A percentile compares a stretch with the other conserved stretches of the same genome.
Evolutionary conservation across 306 rosid species (phyloP).

Genomic region (Ormosia semicastrata): DNA sequence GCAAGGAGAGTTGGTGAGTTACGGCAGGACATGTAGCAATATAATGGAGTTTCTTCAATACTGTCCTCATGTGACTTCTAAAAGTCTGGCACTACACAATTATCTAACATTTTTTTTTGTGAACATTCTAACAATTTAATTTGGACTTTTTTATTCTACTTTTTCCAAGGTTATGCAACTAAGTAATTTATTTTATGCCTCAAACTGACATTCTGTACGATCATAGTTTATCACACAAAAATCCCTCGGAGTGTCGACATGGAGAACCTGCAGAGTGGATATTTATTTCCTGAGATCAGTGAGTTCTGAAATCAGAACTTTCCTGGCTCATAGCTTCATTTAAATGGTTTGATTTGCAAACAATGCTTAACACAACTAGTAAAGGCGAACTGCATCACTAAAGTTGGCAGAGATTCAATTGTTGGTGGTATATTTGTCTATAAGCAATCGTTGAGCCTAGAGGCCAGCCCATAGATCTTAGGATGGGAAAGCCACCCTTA

Average conservation of each 20-base stretch:
- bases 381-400: no score
- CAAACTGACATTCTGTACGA: neutral
- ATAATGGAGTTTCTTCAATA: neutral
- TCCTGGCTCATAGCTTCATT: neutral
- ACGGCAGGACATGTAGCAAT: neutral
- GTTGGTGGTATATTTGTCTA: no score
- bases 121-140: neutral
- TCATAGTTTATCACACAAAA: slow-evolving; percentile 42
- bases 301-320: neutral
- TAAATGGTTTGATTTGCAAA: no score
- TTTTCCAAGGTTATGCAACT: neutral
- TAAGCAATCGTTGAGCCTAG: no score
- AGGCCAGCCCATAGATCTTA: no score
- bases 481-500: no score
- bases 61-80: neutral
- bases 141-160: neutral
- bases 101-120: neutral
- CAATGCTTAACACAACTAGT: no score
- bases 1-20: slow-evolving; percentile 36
- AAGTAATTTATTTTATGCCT: neutral
- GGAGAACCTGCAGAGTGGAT: slow-evolving; percentile 60
- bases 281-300: slow-evolving; percentile 66
- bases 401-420: no score
- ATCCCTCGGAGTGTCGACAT: slow-evolving; percentile 55
- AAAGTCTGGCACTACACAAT: neutral